Evolutionary conservation across 805 yeast genomes (phyloP), one percentile per base, ranked within the genome.

Genomic region (Hanseniaspora clermontiae): DNA sequence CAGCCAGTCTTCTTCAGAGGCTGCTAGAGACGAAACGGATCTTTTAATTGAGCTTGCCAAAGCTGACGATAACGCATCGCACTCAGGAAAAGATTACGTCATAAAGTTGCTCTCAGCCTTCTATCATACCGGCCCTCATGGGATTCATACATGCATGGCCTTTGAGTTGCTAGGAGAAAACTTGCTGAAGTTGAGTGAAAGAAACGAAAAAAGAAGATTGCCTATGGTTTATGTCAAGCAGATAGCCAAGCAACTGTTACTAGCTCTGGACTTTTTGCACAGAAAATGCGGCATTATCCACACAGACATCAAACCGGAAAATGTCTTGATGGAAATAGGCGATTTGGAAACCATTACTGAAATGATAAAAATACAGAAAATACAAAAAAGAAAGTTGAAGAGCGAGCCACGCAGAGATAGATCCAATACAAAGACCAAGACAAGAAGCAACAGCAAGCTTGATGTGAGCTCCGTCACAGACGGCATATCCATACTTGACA

Each of bases 101-200:
- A 85, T 93, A 49, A 82, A 81, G 53, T 72, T 93, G 43, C 70
- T 88, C 58, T 97, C 93, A 68, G 80, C 85, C 58, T 93, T 93
- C 67, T 79, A 81, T 57, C 96, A 91, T 65, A 70, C 73, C 43
- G 98, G 98, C 0, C 89, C 87, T 5, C 88, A 93, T 68, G 99
- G 99, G 1, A 76, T 78, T 2, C 99, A 93, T 70, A 83, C 89
- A 11, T 91, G 93, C 58, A 93, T 93, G 97, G 97, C 91, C 1
- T 93, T 93, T 68, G 98, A 93, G 70, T 96, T 93, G 0, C 73
- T 93, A 60, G 99, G 99, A 20, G 99, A 93, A 68, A 91, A 89
- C 66, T 69, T 93, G 61, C 72, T 93, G 53, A 90, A 95, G 20
- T 74, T 93, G 61, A 88, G 91, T 58, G 78, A 87, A 60, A 76